Evolutionary conservation across 2,329 filamentous ascomycete genomes (phyloP).

Genomic region (Pyrenochaeta sp.): DNA sequence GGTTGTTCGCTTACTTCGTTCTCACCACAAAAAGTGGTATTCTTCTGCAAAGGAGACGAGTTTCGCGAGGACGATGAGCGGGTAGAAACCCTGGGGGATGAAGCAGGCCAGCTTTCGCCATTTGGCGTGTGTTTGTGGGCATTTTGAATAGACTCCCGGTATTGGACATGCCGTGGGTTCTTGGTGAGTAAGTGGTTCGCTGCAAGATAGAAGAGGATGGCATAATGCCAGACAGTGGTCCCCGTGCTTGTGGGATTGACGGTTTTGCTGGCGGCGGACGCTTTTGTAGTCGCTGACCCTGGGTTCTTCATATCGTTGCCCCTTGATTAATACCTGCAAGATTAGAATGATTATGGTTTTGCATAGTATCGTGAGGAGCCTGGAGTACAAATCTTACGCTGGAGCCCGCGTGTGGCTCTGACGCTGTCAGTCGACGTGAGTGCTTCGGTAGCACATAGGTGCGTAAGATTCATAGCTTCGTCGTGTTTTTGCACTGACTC

Average conservation of each 20-base stretch:
- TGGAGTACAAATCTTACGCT: background rate
- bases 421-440: conserved; percentile 1
- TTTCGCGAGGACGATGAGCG: background rate
- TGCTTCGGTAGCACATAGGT: background rate
- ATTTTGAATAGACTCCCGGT: background rate
- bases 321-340: background rate
- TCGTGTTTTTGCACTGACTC: background rate
- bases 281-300: background rate
- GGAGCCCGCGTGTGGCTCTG: conserved; percentile 10
- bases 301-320: background rate
- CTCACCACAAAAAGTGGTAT: background rate
- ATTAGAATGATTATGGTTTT: background rate
- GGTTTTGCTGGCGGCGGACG: background rate
- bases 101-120: background rate
- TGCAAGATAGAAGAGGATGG: conserved; percentile 15
- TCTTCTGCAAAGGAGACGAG: background rate
- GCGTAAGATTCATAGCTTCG: background rate
- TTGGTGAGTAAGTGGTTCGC: conserved; percentile 16
- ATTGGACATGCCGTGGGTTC: conserved; percentile 14
- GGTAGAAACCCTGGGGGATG: background rate
- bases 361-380: background rate
- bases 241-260: conserved; percentile 10
- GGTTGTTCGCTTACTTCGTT: background rate
- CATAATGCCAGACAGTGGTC: conserved; percentile 6
- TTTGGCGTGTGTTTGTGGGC: background rate